A percentile compares a stretch with the other conserved stretches of the same genome.
Evolutionary conservation across 2,329 filamentous ascomycete species (phyloP).

Genomic region (Cercospora beticola): DNA sequence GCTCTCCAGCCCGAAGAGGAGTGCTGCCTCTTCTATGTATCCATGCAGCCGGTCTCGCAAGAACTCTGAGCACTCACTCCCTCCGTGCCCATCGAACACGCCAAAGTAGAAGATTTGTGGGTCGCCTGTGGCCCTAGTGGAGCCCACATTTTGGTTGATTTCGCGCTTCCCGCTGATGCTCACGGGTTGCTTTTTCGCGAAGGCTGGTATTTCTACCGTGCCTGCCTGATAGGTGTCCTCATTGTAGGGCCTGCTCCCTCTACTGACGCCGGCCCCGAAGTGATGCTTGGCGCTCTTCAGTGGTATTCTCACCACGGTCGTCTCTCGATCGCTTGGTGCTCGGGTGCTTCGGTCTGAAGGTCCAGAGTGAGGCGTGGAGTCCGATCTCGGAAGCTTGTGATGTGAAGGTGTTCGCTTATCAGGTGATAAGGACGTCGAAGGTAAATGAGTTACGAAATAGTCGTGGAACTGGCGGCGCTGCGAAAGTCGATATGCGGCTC

Average conservation of each 20-base stretch:
- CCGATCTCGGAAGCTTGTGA: slow-evolving; percentile 83
- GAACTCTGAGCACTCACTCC: slow-evolving; percentile 83
- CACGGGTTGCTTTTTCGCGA: slow-evolving; percentile 78
- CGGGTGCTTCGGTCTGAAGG: slow-evolving; percentile 25
- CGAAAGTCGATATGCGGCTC: slow-evolving; percentile 6
- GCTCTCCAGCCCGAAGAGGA: slow-evolving; percentile 73
- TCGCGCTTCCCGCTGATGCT: slow-evolving; percentile 50
- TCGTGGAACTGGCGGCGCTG: slow-evolving; percentile 68
- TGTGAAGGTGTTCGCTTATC: slow-evolving; percentile 62
- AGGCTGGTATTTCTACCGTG: slow-evolving; percentile 88
- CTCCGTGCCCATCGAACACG: slow-evolving; percentile 94
- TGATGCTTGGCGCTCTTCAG: slow-evolving; percentile 93
- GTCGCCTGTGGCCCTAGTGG: slow-evolving; percentile 78
- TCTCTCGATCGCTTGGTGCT: slow-evolving; percentile 59
- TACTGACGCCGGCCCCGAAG: slow-evolving; percentile 75
- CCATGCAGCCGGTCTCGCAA: slow-evolving; percentile 78
- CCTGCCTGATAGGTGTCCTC: slow-evolving; percentile 94
- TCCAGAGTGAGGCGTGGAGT: slow-evolving; percentile 72
- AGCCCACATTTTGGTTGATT: slow-evolving; percentile 45
- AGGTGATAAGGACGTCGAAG: slow-evolving; percentile 87
- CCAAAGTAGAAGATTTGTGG: slow-evolving; percentile 98
- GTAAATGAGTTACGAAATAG: slow-evolving; percentile 95
- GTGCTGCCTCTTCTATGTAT: slow-evolving; percentile 81
- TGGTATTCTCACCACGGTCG: slow-evolving; percentile 93
- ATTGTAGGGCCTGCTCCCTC: slow-evolving; percentile 84